phyloP scores from a whole-genome alignment of 1,139 yeast genomes.

The Nakaseomyces uthaithaninus region DNA sequence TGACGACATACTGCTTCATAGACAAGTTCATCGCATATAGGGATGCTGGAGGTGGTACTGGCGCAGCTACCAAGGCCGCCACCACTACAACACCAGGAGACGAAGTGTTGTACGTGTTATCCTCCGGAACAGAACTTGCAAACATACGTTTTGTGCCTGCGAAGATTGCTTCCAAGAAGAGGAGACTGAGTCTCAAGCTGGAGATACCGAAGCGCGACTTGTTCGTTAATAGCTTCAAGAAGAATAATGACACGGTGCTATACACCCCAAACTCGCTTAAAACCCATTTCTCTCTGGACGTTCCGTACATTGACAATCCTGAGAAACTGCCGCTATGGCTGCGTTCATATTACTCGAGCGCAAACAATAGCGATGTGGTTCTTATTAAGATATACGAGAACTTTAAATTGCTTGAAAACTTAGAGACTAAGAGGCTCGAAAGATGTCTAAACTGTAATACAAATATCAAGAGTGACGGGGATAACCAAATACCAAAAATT shows the following conservation, averaged over 20 bases:
- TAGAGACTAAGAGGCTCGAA: constrained; percentile 44
- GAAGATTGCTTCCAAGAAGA: constrained; percentile 5
- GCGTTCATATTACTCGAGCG: constrained; percentile 30
- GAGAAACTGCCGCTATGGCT: constrained; percentile 45
- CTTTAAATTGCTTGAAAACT: constrained; percentile 45
- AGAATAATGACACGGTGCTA: constrained; percentile 34
- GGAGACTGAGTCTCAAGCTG: constrained; percentile 19
- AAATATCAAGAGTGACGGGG: constrained; percentile 6
- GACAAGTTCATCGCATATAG: constrained; percentile 23
- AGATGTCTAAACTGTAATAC: constrained; percentile 19
- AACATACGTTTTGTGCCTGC: neutral
- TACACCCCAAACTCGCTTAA: constrained; percentile 33
- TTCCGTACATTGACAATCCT: constrained; percentile 20
- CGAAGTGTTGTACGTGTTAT: constrained; percentile 1
- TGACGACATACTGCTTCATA: constrained; percentile 20
- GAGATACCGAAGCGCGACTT: constrained; percentile 25
- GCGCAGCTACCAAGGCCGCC: constrained; percentile 1
- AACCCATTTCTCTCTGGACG: constrained; percentile 25
- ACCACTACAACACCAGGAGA: neutral
- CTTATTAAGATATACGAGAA: constrained; percentile 38
- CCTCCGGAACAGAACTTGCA: neutral
- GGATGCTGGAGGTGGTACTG: constrained; percentile 1
- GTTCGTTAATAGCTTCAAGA: constrained; percentile 29
- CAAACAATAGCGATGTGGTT: constrained; percentile 32
- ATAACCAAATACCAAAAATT: constrained; percentile 4